Evolutionary conservation across 163 green algal species (phyloP).

Genomic region (Prototheca cutis): DNA sequence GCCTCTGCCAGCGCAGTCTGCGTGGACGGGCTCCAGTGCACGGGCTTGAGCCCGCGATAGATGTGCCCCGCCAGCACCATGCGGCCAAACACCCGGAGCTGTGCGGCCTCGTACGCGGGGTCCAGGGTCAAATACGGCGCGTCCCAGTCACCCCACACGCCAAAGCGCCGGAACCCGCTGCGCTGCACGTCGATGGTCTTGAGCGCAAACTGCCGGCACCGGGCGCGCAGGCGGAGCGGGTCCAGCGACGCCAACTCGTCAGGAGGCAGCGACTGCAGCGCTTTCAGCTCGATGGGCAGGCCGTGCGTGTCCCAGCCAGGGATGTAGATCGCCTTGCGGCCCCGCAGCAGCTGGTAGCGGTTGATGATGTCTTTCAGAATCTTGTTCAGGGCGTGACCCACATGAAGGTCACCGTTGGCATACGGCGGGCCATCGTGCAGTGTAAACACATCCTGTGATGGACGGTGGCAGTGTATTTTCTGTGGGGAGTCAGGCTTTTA

Average conservation of each 20-base stretch:
- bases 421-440: constrained; percentile 98
- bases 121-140: constrained; percentile 91
- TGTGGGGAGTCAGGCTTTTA: too few species aligned
- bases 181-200: constrained; percentile 79
- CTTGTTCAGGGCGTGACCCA: constrained; percentile 96
- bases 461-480: too few species aligned
- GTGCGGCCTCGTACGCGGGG: constrained; percentile 87
- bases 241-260: constrained; percentile 34
- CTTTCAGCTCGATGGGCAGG: constrained; percentile 98
- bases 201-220: constrained; percentile 79
- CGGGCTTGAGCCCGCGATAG: constrained; percentile 86
- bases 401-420: constrained; percentile 98
- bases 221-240: constrained; percentile 69
- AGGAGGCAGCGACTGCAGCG: constrained; percentile 34
- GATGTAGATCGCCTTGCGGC: constrained; percentile 49
- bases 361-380: constrained; percentile 72
- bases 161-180: constrained; percentile 85
- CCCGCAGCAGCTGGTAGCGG: constrained; percentile 71
- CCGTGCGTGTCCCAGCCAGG: constrained; percentile 98
- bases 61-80: constrained; percentile 98
- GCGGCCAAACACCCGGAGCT: constrained; percentile 86
- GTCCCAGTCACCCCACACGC: constrained; percentile 89
- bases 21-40: constrained; percentile 91
- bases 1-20: constrained; percentile 93
- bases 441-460: constrained; percentile 64